These are phyloP conservation scores for Solidago caesia DNA, from an alignment of 129 eudicot genomes.

Conservation along the genomic window DNA sequence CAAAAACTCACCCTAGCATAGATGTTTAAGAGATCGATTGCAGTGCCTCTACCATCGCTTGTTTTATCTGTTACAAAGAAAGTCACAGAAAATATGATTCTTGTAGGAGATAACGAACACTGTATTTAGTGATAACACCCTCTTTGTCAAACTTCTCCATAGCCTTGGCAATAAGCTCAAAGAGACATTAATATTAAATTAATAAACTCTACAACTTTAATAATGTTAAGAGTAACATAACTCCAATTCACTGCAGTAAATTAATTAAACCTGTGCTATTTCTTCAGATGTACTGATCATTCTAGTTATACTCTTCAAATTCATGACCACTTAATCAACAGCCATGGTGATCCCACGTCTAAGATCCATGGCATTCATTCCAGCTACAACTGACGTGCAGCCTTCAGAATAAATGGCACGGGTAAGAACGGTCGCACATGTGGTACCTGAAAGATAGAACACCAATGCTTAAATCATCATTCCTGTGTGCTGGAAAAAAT, in stretches of 20 bases:
- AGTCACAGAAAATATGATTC: too few species aligned
- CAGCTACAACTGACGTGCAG: conserved; percentile 78
- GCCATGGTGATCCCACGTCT: conserved; percentile 61
- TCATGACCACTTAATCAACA: conserved; percentile 54
- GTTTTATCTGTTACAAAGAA: too few species aligned
- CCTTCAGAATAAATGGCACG: conserved; percentile 77
- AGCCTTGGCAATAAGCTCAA: conserved; percentile 46
- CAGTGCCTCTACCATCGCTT: too few species aligned
- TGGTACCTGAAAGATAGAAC: conserved; percentile 54
- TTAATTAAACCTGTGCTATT: conserved; percentile 42
- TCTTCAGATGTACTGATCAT: conserved; percentile 63
- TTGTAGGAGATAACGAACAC: too few species aligned
- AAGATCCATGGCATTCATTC: conserved; percentile 83
- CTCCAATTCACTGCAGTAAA: background rate
- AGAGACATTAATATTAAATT: too few species aligned
- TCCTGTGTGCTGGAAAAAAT: background rate
- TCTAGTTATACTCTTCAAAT: conserved; percentile 53
- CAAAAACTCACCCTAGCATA: too few species aligned
- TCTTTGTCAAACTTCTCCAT: conserved; percentile 51
- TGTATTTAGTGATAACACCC: conserved; percentile 33
- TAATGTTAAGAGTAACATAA: background rate
- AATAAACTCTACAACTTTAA: too few species aligned
- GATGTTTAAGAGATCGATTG: too few species aligned
- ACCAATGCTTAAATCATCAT: conserved; percentile 15
- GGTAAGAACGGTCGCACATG: conserved; percentile 75